A percentile compares a stretch with the other conserved stretches of the same genome.
Evolutionary conservation across 306 rosid genomes (phyloP).

Genomic region (Pterocarpus macrocarpus): DNA sequence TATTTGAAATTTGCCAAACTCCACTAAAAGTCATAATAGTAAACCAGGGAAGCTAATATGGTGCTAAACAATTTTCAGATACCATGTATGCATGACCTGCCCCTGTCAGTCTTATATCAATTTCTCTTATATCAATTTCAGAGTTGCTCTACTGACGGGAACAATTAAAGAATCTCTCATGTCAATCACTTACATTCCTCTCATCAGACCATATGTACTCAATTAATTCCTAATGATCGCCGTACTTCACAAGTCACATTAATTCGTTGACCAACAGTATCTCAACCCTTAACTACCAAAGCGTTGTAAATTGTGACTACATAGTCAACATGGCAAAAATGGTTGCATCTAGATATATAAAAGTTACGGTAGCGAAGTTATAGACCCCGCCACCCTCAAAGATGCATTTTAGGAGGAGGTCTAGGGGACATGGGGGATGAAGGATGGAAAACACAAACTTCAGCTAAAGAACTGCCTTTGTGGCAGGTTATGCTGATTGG

Average conservation of each 20-base stretch:
- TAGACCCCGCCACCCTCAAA: background rate
- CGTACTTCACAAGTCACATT: background rate
- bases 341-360: background rate
- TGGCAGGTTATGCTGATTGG: no score
- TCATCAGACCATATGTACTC: background rate
- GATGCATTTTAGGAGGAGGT: no score
- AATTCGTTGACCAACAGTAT: background rate
- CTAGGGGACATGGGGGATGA: no score
- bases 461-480: no score
- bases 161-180: background rate
- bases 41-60: background rate
- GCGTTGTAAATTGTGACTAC: background rate
- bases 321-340: background rate
- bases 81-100: background rate
- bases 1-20: conserved; percentile 7
- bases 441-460: no score
- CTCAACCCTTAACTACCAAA: background rate
- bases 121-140: background rate
- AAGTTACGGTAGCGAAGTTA: background rate
- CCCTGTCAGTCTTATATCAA: no score
- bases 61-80: background rate
- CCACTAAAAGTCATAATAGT: background rate
- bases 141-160: background rate
- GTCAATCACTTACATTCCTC: conserved; percentile 8
- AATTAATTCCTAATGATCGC: background rate